A percentile compares a stretch with the other conserved stretches of the same genome.
phyloP scores from a whole-genome alignment of 2,329 filamentous ascomycete genomes.

The Penicillium sp. region DNA sequence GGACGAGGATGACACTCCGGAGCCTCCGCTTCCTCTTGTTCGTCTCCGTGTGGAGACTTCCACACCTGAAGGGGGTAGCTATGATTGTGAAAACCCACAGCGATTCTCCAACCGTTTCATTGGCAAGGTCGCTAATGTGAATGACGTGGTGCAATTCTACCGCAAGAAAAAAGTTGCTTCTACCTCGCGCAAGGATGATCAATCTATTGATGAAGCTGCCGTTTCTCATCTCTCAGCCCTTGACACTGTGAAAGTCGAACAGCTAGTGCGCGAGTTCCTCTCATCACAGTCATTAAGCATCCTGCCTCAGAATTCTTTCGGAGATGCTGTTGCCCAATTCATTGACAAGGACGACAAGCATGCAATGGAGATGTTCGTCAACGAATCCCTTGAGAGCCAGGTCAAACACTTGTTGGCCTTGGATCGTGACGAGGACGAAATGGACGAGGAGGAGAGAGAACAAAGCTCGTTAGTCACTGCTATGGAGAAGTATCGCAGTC shows the following conservation, averaged over 20 bases:
- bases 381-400: conserved; percentile 67
- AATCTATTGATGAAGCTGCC: conserved; percentile 61
- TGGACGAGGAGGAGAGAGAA: conserved; percentile 64
- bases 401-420: conserved; percentile 67
- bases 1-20: conserved; percentile 51
- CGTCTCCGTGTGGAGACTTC: conserved; percentile 89
- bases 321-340: conserved; percentile 88
- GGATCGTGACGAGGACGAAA: conserved; percentile 65
- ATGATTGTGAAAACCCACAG: conserved; percentile 91
- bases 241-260: conserved; percentile 82
- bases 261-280: conserved; percentile 83
- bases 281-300: conserved; percentile 86
- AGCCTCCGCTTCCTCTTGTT: conserved; percentile 76
- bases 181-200: conserved; percentile 48
- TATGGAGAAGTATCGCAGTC: conserved; percentile 69
- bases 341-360: conserved; percentile 95
- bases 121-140: conserved; percentile 86
- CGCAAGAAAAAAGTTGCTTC: conserved; percentile 70
- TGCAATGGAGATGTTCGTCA: conserved; percentile 79
- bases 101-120: conserved; percentile 91
- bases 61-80: conserved; percentile 77
- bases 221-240: conserved; percentile 59
- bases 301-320: conserved; percentile 85
- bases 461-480: conserved; percentile 68
- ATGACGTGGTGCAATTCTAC: conserved; percentile 91